Evolutionary conservation across 495 filamentous ascomycete species (phyloP).

Genomic region (Oidiodendron maius): DNA sequence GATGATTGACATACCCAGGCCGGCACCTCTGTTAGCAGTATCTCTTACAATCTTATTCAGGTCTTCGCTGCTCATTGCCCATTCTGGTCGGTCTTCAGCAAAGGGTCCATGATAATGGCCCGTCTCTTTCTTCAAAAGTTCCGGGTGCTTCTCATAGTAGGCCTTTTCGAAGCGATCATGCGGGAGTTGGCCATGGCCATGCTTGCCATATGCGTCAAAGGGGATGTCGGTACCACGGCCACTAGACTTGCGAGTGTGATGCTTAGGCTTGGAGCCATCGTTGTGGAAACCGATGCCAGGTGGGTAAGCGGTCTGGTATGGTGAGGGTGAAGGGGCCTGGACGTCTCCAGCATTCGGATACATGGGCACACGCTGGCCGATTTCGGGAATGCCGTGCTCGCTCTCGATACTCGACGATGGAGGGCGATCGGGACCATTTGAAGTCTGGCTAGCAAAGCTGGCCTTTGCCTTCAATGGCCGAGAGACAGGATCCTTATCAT

Average conservation of each 20-base stretch:
- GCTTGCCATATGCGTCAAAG: conserved; percentile 45
- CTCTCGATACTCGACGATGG: conserved; percentile 39
- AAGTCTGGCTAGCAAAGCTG: conserved; percentile 51
- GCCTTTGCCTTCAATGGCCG: conserved; percentile 51
- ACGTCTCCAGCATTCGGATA: conserved; percentile 91
- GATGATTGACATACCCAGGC: conserved; percentile 42
- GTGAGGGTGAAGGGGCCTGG: conserved; percentile 86
- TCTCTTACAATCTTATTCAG: conserved; percentile 84
- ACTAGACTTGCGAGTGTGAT: conserved; percentile 58
- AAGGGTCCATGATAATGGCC: conserved; percentile 33
- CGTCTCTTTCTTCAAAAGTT: conserved; percentile 66
- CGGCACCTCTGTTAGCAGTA: conserved; percentile 55
- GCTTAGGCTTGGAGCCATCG: conserved; percentile 40
- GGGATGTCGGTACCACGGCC: conserved; percentile 30
- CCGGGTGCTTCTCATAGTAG: conserved; percentile 88
- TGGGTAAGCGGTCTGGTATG: conserved; percentile 44
- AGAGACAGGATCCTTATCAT: conserved; percentile 57
- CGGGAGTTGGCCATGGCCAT: conserved; percentile 67
- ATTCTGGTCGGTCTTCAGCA: conserved; percentile 63
- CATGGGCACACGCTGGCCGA: conserved; percentile 89
- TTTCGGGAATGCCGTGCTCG: conserved; percentile 84
- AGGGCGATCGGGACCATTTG: conserved; percentile 34
- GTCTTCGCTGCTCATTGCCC: conserved; percentile 85
- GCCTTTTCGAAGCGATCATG: conserved; percentile 75
- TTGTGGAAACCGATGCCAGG: conserved; percentile 53